These are phyloP conservation scores for Cupressus sempervirens DNA, from an alignment of 75 land plant genomes.

Conservation along the genomic window DNA sequence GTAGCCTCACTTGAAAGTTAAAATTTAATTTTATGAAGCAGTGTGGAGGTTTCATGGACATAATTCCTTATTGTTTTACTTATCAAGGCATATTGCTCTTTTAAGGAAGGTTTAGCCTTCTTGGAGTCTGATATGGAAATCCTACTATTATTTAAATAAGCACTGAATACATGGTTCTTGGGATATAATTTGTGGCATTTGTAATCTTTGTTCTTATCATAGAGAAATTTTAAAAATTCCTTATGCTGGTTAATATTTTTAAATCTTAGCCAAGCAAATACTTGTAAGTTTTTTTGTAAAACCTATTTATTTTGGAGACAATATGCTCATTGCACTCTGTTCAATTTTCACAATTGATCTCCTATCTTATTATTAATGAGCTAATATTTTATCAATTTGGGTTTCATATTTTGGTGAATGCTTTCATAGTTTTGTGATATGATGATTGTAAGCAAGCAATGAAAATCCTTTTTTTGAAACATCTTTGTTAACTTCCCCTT, in stretches of 20 bases:
- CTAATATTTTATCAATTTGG: not conserved
- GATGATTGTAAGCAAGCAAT: not conserved
- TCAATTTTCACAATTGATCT: not conserved
- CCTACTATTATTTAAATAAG: not conserved
- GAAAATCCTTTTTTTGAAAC: not conserved
- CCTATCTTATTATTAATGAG: not conserved
- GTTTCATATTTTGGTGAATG: not conserved
- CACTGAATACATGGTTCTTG: not conserved
- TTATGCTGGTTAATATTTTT: not conserved
- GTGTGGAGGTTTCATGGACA: not conserved
- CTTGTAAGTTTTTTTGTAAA: not conserved
- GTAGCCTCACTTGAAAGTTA: not conserved
- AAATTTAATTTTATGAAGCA: not conserved
- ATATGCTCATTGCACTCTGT: not conserved
- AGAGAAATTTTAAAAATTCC: not conserved
- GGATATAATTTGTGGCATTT: not conserved
- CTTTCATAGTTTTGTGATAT: not conserved
- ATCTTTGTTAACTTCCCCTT: not conserved
- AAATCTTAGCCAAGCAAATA: not conserved
- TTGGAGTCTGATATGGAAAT: not conserved
- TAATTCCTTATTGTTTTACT: not conserved
- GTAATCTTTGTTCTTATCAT: not conserved
- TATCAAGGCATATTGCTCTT: not conserved
- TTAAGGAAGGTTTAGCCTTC: not conserved
- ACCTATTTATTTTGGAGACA: not conserved